These are phyloP conservation scores for Jamesozyma lodderae DNA, from an alignment of 805 yeast genomes.

Conservation along the genomic window DNA sequence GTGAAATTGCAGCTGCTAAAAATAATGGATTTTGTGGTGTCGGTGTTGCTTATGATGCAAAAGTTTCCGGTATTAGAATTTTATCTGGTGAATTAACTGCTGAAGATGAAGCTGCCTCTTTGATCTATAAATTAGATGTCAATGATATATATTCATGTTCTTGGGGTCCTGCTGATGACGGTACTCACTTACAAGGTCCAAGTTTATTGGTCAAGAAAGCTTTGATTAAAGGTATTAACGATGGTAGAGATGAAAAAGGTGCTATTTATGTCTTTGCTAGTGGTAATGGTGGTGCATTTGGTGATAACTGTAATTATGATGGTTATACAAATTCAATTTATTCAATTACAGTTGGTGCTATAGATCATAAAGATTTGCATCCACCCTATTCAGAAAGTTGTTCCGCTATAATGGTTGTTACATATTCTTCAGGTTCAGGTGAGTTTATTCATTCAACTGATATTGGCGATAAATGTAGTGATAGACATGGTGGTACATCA, in stretches of 20 bases:
- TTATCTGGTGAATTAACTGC: conserved; percentile 70
- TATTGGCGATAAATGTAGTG: conserved; percentile 57
- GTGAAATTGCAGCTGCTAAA: conserved; percentile 86
- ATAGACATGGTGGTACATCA: conserved; percentile 88
- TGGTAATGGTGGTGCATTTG: conserved; percentile 80
- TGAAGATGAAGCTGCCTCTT: conserved; percentile 86
- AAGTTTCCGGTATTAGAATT: conserved; percentile 85
- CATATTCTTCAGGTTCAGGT: conserved; percentile 85
- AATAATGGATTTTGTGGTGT: conserved; percentile 83
- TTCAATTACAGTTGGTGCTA: conserved; percentile 90
- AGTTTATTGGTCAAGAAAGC: conserved; percentile 71
- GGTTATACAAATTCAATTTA: conserved; percentile 95
- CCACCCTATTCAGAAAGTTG: conserved; percentile 90
- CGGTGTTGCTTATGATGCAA: conserved; percentile 86
- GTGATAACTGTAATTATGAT: conserved; percentile 91
- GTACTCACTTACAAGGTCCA: conserved; percentile 78
- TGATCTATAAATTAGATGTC: conserved; percentile 67
- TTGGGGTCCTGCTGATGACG: conserved; percentile 98
- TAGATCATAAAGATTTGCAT: conserved; percentile 78
- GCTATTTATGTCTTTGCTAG: conserved; percentile 90
- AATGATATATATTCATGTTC: conserved; percentile 95
- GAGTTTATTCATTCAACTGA: conserved; percentile 88
- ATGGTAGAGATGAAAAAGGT: conserved; percentile 77
- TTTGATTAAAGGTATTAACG: conserved; percentile 69
- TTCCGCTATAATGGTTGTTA: conserved; percentile 87